Conservation (phyloP, 768 basidiomycete genomes). For the Mycena albidolilacea region DNA sequence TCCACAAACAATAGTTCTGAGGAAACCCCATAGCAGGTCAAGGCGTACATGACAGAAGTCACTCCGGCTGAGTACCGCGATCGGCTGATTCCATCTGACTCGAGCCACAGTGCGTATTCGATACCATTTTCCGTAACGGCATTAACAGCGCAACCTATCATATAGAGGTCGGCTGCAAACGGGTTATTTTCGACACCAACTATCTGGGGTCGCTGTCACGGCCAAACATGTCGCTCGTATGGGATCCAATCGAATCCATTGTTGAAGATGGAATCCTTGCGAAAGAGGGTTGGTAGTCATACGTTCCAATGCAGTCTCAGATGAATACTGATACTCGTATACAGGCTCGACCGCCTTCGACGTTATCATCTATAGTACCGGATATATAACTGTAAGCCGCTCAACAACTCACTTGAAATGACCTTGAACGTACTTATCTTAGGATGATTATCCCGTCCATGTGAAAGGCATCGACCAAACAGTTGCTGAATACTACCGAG, state of each 20-base stretch:
- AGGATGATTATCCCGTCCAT: slow-evolving; percentile 54
- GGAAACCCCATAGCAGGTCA: slow-evolving; percentile 12
- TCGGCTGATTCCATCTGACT: slow-evolving; percentile 48
- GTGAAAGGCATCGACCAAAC: slow-evolving; percentile 51
- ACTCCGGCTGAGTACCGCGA: slow-evolving; percentile 16
- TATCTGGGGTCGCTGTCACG: slow-evolving; percentile 68
- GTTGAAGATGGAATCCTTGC: slow-evolving; percentile 66
- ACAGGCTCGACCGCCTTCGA: slow-evolving; percentile 46
- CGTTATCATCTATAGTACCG: slow-evolving; percentile 34
- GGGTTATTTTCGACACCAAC: slow-evolving; percentile 72
- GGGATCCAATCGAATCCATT: slow-evolving; percentile 64
- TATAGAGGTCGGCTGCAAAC: slow-evolving; percentile 73
- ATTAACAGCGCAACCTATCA: background rate
- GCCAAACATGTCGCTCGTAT: slow-evolving; percentile 67
- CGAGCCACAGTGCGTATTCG: slow-evolving; percentile 46
- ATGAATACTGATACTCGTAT: slow-evolving; percentile 46
- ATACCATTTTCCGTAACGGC: background rate
- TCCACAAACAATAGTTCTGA: slow-evolving; percentile 42
- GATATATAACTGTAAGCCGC: slow-evolving; percentile 9
- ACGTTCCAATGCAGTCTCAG: slow-evolving; percentile 5
- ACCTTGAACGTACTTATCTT: background rate
- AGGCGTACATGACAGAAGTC: slow-evolving; percentile 14
- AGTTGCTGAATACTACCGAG: slow-evolving; percentile 58
- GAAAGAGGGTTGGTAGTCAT: slow-evolving; percentile 49
- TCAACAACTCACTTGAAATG: background rate